Percentiles rank a stretch among this genome's conserved stretches.
phyloP scores from a whole-genome alignment of 208 protist species.

The Porcisia hertigi region DNA sequence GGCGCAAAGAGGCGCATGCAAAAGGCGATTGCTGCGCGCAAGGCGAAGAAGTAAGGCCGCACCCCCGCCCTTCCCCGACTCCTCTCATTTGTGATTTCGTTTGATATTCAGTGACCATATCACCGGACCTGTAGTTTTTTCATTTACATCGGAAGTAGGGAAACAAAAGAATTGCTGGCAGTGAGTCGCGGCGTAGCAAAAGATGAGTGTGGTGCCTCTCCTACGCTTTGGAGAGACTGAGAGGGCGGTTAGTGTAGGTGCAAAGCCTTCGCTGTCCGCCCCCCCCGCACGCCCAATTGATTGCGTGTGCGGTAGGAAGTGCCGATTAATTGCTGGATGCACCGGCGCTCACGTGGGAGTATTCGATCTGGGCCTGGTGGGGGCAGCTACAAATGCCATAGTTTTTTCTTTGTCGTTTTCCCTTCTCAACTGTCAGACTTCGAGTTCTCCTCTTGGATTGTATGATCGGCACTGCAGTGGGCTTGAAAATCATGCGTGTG shows the following conservation, averaged over 20 bases:
- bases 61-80: slow-evolving; percentile 8
- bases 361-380: neutral
- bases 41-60: slow-evolving; percentile 46
- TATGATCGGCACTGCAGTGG: neutral
- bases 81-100: slow-evolving; percentile 6
- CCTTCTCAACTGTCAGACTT: neutral
- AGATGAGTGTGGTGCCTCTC: neutral
- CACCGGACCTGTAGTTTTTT: neutral
- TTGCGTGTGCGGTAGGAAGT: neutral
- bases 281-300: neutral
- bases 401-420: neutral
- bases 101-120: too few relatives aligned
- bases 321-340: too few relatives aligned
- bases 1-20: slow-evolving; percentile 87
- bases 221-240: too few relatives aligned
- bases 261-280: neutral
- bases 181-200: neutral
- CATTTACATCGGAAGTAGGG: neutral
- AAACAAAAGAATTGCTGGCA: neutral
- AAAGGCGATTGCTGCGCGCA: slow-evolving; percentile 82
- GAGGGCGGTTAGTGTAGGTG: neutral
- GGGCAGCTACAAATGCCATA: neutral
- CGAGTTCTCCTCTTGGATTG: neutral
- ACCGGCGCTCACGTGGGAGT: neutral
- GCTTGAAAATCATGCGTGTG: neutral